Conservation (phyloP, 176 grass and related monocot genomes). For the Calamus simplicifolius region DNA sequence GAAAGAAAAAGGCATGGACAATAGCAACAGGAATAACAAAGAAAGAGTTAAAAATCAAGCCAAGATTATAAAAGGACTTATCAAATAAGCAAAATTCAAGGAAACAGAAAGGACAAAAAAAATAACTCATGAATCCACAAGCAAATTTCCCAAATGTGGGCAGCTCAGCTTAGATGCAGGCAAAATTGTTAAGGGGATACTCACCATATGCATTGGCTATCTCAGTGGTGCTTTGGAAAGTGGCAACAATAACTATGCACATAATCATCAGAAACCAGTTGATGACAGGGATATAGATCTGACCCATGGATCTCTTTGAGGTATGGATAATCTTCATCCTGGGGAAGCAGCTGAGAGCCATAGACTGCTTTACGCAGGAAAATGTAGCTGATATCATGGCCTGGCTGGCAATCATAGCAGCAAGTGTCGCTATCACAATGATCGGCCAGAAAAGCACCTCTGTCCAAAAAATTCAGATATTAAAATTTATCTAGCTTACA, state of each 20-base stretch:
- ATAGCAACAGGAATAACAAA: too few relatives aligned
- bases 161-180: too few relatives aligned
- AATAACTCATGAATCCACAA: background rate
- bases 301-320: constrained; percentile 83
- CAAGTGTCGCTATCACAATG: constrained; percentile 89
- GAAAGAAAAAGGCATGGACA: too few relatives aligned
- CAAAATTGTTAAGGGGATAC: constrained; percentile 3
- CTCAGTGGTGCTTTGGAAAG: constrained; percentile 82
- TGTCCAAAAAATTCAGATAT: constrained; percentile 16
- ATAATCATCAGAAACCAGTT: constrained; percentile 98
- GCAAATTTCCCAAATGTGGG: background rate
- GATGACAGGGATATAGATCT: constrained; percentile 96
- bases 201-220: constrained; percentile 95
- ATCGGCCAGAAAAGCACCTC: constrained; percentile 85
- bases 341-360: constrained; percentile 96
- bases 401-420: constrained; percentile 98
- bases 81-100: too few relatives aligned
- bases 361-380: constrained; percentile 97
- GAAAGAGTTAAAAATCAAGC: too few relatives aligned
- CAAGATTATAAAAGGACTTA: too few relatives aligned
- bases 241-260: constrained; percentile 82
- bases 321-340: constrained; percentile 93
- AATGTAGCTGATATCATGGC: constrained; percentile 99
- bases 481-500: constrained; percentile 1
- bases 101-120: background rate